Evolutionary conservation across 441 rosid genomes (phyloP), one percentile per base, ranked within the genome.

Genomic region (Theobroma grandiflorum): DNA sequence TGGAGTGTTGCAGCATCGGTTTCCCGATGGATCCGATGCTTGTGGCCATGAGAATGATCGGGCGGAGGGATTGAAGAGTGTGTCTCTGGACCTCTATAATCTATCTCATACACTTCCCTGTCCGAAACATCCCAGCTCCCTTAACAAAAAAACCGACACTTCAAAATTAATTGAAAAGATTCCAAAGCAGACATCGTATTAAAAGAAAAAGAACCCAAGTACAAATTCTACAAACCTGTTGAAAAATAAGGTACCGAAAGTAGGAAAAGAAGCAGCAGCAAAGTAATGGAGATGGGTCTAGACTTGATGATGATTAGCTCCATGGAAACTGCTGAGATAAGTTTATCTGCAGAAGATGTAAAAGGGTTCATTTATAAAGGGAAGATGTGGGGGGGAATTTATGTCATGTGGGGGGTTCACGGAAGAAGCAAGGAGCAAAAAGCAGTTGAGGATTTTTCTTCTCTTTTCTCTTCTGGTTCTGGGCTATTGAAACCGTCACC

Each of bases 41-140:
- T 66, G n/a, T 20, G 65, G 0, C 75, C 72, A 12, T 53, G 66
- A 18, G 75, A 35, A 65, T 67, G 79, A 73, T 31, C 52, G 0
- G 84, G 84, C 4, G 82, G 78, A 53, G 74, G 67, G 22, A 59
- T 14, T 15, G 80, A 73, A 14, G 81, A 38, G 61, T 82, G 84
- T 1, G 84, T 82, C 63, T 78, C 84, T 1, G 84, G 81, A n/a
- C 84, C 84, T 73, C 81, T 65, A 35, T 82, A 82, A 75, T 82
- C 84, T 2, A 82, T 82, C 38, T 82, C 79, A 66, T 78, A 82
- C 49, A 73, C 72, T 18, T 72, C 78, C 37, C 33, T 55, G 3
- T 11, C 61, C 14, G 72, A 53, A 33, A 52, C 58, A 18, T 15
- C 78, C 33, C 26, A 47, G 4, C 37, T 58, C 37, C 72, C 73